phyloP scores from a whole-genome alignment of 129 eudicot genomes.

The carrot (Daucus carota) region DNA sequence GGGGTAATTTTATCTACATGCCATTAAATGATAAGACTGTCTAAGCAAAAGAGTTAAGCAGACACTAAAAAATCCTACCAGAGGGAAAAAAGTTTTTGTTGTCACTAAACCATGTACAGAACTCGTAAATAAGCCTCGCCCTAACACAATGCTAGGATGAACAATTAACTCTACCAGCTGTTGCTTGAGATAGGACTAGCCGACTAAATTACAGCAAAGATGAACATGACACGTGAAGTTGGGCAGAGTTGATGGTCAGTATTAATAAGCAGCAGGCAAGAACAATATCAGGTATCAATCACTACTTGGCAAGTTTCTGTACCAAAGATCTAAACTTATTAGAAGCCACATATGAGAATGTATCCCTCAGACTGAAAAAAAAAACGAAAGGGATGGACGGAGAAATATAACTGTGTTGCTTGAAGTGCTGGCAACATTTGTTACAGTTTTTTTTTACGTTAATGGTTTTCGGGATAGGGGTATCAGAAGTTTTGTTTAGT shows the following conservation, averaged over 20 bases:
- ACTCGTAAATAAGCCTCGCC: not conserved
- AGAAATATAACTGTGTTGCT: not conserved
- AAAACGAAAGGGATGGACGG: not conserved
- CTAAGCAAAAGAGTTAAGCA: not conserved
- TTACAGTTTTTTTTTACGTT: not conserved
- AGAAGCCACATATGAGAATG: slow-evolving; percentile 1
- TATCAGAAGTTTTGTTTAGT: not conserved
- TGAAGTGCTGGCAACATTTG: not conserved
- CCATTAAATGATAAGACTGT: not conserved
- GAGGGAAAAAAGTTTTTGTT: no score
- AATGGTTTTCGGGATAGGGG: not conserved
- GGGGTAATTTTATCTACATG: not conserved
- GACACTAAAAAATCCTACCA: not conserved
- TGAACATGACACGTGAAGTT: not conserved
- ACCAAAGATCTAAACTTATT: not conserved
- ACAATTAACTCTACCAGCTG: not conserved
- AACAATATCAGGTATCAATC: not conserved
- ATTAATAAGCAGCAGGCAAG: not conserved
- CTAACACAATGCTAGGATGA: not conserved
- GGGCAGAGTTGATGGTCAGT: not conserved
- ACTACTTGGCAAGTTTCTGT: not conserved
- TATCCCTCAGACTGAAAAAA: not conserved
- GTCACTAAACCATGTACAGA: not conserved
- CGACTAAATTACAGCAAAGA: not conserved
- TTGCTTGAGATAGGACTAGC: not conserved